A percentile compares a stretch with the other conserved stretches of the same genome.
These are phyloP conservation scores for Endogone sp. DNA, from an alignment of 192 early-diverging fungal genomes.

Conservation along the genomic window DNA sequence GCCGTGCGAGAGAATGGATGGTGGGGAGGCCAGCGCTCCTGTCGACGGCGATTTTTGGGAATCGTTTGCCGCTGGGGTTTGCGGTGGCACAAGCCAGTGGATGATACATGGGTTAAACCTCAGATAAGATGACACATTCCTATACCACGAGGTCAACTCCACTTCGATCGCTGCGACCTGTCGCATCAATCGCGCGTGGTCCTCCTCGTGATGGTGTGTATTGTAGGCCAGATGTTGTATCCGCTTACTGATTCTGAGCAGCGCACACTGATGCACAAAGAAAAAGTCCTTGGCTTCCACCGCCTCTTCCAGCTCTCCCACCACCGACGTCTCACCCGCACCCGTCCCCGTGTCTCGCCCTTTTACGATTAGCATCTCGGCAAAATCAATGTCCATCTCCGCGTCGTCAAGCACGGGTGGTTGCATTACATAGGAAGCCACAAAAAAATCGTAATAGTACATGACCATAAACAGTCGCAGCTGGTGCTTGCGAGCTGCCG, in stretches of 20 bases:
- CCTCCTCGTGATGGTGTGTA: background rate
- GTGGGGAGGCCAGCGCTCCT: slow-evolving; percentile 1
- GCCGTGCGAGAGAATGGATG: slow-evolving; percentile 4
- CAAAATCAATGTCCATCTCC: slow-evolving; percentile 26
- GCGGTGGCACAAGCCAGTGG: background rate
- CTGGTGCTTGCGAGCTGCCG: slow-evolving; percentile 16
- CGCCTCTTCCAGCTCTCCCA: slow-evolving; percentile 10
- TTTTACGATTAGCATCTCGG: slow-evolving; percentile 19
- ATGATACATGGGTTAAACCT: slow-evolving; percentile 12
- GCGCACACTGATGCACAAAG: slow-evolving; percentile 19
- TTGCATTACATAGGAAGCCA: slow-evolving; percentile 19
- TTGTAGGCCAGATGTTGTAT: slow-evolving; percentile 3
- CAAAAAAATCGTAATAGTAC: slow-evolving; percentile 26
- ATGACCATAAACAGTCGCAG: slow-evolving; percentile 26
- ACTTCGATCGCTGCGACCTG: slow-evolving; percentile 15
- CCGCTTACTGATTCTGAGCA: slow-evolving; percentile 20
- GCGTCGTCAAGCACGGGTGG: slow-evolving; percentile 17
- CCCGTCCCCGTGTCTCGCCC: slow-evolving; percentile 5
- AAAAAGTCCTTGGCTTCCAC: slow-evolving; percentile 23
- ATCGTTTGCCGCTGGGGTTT: background rate
- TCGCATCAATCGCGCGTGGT: slow-evolving; percentile 8
- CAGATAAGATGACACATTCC: slow-evolving; percentile 12
- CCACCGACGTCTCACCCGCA: background rate
- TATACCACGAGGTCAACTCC: slow-evolving; percentile 19
- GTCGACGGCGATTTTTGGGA: background rate